Conservation (phyloP, 1,284 basidiomycete genomes). For the Earliella scabrosa region DNA sequence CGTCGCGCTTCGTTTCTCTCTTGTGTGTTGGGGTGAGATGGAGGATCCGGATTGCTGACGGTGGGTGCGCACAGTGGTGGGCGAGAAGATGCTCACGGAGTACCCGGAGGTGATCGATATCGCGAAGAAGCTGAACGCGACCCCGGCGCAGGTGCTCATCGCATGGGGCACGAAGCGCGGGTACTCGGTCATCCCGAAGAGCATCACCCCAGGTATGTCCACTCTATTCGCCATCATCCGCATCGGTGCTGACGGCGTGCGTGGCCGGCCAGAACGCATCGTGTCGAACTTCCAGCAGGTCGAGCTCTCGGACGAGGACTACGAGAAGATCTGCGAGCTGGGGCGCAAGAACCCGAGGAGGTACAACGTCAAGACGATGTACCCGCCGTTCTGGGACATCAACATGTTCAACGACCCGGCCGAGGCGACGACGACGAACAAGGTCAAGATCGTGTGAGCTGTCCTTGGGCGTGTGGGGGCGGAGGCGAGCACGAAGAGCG, state of each 20-base stretch:
- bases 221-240: neutral
- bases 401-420: constrained; percentile 66
- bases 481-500: neutral
- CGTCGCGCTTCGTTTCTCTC: constrained; percentile 21
- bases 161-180: constrained; percentile 53
- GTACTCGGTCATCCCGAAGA: constrained; percentile 51
- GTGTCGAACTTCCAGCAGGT: constrained; percentile 61
- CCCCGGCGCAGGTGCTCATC: constrained; percentile 59
- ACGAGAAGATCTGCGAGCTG: constrained; percentile 51
- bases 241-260: neutral
- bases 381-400: constrained; percentile 67
- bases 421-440: constrained; percentile 55
- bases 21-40: neutral
- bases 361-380: constrained; percentile 70
- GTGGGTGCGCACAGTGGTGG: constrained; percentile 46
- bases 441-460: constrained; percentile 46
- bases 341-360: constrained; percentile 57
- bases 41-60: neutral
- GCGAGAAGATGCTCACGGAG: constrained; percentile 64
- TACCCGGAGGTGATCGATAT: constrained; percentile 55
- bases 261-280: constrained; percentile 40
- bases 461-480: neutral
- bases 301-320: constrained; percentile 53
- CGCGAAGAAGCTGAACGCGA: constrained; percentile 49
- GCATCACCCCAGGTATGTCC: constrained; percentile 36